Evolutionary conservation across 1,284 basidiomycete species (phyloP).

Genomic region (Malassezia japonica): DNA sequence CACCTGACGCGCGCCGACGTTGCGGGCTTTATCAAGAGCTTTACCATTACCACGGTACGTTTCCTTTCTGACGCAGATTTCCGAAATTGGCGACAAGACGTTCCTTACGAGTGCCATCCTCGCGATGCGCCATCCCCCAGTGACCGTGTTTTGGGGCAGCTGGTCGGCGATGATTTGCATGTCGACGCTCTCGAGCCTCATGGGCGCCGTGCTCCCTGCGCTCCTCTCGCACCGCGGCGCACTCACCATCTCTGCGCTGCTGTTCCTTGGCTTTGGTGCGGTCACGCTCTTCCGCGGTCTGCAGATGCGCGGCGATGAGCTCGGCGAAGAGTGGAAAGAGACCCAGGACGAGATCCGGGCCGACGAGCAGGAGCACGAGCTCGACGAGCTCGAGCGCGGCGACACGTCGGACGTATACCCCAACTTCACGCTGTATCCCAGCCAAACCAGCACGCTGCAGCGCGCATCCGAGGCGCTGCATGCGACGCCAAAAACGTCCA

Average conservation of each 20-base stretch:
- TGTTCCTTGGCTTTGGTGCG: slow-evolving; percentile 42
- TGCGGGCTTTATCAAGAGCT: slow-evolving; percentile 9
- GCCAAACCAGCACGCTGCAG: not conserved
- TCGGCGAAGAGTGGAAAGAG: slow-evolving; percentile 66
- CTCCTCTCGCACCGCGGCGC: slow-evolving; percentile 55
- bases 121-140: slow-evolving; percentile 80
- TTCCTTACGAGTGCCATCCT: slow-evolving; percentile 95
- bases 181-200: slow-evolving; percentile 50
- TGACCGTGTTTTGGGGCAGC: slow-evolving; percentile 78
- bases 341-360: slow-evolving; percentile 59
- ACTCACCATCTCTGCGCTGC: slow-evolving; percentile 64
- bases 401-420: not conserved
- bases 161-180: slow-evolving; percentile 81
- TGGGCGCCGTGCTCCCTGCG: slow-evolving; percentile 41
- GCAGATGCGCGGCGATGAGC: slow-evolving; percentile 39
- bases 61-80: slow-evolving; percentile 30
- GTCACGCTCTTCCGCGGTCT: slow-evolving; percentile 34
- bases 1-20: slow-evolving; percentile 8
- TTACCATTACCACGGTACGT: slow-evolving; percentile 11
- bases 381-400: slow-evolving; percentile 28
- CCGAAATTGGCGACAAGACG: slow-evolving; percentile 77
- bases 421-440: not conserved
- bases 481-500: not conserved
- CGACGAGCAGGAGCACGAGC: slow-evolving; percentile 73
- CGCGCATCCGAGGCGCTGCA: not conserved